Conservation (phyloP, 2,329 filamentous ascomycete genomes). For the Colletotrichum musicola region DNA sequence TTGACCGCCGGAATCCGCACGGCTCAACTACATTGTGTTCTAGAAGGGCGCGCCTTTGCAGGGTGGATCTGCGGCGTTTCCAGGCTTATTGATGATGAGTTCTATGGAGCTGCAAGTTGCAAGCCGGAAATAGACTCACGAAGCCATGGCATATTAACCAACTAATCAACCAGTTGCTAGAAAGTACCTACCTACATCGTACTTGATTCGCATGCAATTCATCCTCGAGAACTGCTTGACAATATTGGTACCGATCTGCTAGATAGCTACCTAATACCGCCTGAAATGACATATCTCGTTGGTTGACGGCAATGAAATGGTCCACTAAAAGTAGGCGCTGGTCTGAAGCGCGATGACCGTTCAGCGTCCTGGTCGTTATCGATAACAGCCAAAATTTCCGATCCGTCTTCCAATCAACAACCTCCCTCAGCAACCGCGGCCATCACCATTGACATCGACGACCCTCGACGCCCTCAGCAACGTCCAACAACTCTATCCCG, state of each 20-base stretch:
- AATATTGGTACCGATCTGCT: no score
- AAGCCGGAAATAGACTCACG: not conserved
- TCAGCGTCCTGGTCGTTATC: constrained; percentile 17
- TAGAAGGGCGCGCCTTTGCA: constrained; percentile 25
- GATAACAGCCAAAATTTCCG: constrained; percentile 38
- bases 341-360: not conserved
- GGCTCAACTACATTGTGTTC: not conserved
- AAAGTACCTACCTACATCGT: no score
- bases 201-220: no score
- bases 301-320: not conserved
- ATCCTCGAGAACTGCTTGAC: no score
- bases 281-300: no score
- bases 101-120: not conserved
- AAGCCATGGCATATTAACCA: not conserved
- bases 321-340: constrained; percentile 16
- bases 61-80: not conserved
- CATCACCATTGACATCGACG: constrained; percentile 10
- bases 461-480: not conserved
- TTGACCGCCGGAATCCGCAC: not conserved
- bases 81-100: not conserved
- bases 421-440: not conserved
- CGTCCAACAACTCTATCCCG: not conserved
- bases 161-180: no score
- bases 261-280: no score
- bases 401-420: constrained; percentile 17